phyloP scores from a whole-genome alignment of 495 filamentous ascomycete species.

The Penicillium egyptiacum region DNA sequence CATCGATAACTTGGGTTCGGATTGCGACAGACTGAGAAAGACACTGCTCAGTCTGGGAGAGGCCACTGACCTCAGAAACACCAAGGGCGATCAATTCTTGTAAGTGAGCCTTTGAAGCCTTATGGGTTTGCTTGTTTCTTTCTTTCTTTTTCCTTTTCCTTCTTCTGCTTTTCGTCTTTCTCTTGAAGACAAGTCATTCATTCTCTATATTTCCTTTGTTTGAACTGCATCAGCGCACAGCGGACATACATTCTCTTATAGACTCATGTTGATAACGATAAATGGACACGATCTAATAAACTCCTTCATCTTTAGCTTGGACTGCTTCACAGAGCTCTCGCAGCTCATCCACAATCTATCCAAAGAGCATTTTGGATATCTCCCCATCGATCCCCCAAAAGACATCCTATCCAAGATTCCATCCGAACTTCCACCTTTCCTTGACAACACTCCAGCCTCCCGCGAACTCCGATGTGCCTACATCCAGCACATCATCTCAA shows the following conservation, averaged over 20 bases:
- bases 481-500: constrained; percentile 59
- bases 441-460: constrained; percentile 51
- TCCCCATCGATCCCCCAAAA: constrained; percentile 56
- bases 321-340: constrained; percentile 58
- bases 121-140: constrained; percentile 19
- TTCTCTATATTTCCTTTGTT: constrained; percentile 21
- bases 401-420: constrained; percentile 55
- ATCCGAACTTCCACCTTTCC: constrained; percentile 56
- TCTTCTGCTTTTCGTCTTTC: constrained; percentile 14
- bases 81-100: constrained; percentile 62
- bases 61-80: constrained; percentile 57
- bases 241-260: constrained; percentile 31
- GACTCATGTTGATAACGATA: constrained; percentile 42
- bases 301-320: constrained; percentile 48
- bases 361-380: constrained; percentile 56
- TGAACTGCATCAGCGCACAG: constrained; percentile 11
- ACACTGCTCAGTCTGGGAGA: constrained; percentile 59
- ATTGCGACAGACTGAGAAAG: constrained; percentile 58
- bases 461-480: constrained; percentile 60
- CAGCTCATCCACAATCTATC: constrained; percentile 59
- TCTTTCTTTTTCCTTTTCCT: constrained; percentile 17
- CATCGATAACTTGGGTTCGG: constrained; percentile 52
- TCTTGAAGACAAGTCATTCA: constrained; percentile 20
- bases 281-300: constrained; percentile 48
- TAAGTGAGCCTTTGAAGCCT: constrained; percentile 49